Conservation (phyloP, 345 rosid genomes). For the Moricandia arvensis region DNA sequence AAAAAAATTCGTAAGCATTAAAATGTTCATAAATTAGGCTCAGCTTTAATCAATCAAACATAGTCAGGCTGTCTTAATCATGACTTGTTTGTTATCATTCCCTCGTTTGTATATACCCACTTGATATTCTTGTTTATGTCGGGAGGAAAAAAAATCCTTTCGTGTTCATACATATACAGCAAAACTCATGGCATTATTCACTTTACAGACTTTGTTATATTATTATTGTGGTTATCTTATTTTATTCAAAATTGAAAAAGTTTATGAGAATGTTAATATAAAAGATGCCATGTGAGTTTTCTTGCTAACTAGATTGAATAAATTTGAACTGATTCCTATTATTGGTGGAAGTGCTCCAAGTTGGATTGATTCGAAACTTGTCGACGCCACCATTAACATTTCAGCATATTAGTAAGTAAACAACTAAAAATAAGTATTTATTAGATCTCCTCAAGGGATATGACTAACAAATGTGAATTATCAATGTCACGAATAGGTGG, state of each 20-base stretch:
- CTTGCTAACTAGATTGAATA: neutral
- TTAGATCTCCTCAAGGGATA: constrained; percentile 15
- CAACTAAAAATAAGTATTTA: constrained; percentile 1
- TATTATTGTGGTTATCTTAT: neutral
- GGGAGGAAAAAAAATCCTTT: neutral
- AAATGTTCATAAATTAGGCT: constrained; percentile 6
- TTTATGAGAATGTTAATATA: neutral
- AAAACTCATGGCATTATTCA: neutral
- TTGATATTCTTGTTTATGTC: constrained; percentile 6
- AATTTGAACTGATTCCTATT: neutral
- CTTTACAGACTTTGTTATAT: neutral
- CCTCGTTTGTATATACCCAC: constrained; percentile 16
- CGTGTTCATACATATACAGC: constrained; percentile 6
- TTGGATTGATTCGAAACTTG: constrained; percentile 14
- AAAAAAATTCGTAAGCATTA: neutral
- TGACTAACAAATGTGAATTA: constrained; percentile 25
- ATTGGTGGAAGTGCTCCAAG: constrained; percentile 2
- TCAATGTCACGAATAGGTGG: constrained; percentile 32
- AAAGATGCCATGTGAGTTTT: neutral
- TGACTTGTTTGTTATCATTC: constrained; percentile 1
- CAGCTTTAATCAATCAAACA: constrained; percentile 26
- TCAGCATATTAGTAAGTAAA: neutral
- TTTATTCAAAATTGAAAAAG: neutral
- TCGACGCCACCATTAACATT: constrained; percentile 14
- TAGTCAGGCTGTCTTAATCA: constrained; percentile 30